These are phyloP conservation scores for Drechmeria coniospora DNA, from an alignment of 2,329 filamentous ascomycete genomes.

Conservation along the genomic window DNA sequence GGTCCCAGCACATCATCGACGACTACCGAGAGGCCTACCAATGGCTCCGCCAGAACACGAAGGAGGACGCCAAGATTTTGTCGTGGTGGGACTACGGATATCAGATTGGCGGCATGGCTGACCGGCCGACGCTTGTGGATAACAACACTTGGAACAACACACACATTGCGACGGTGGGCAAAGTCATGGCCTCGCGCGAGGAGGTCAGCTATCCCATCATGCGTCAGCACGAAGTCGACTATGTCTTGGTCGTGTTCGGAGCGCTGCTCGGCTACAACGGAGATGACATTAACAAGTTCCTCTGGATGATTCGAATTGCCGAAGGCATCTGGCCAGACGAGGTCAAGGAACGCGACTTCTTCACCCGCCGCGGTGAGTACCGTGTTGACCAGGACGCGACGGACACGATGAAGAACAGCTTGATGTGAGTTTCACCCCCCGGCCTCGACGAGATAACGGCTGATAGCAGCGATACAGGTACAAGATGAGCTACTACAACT, in stretches of 20 bases:
- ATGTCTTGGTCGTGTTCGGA: slow-evolving; percentile 94
- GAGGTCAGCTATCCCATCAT: slow-evolving; percentile 98
- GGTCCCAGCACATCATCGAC: slow-evolving; percentile 95
- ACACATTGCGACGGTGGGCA: slow-evolving; percentile 96
- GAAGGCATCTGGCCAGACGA: slow-evolving; percentile 99
- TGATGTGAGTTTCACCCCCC: slow-evolving; percentile 59
- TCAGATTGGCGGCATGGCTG: slow-evolving; percentile 98
- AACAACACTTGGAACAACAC: slow-evolving; percentile 99
- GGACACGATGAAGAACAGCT: slow-evolving; percentile 95
- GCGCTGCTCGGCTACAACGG: slow-evolving; percentile 93
- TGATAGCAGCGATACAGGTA: slow-evolving; percentile 46
- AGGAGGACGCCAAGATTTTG: slow-evolving; percentile 94
- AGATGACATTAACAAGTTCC: slow-evolving; percentile 98
- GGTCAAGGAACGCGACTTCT: slow-evolving; percentile 92
- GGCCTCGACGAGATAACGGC: background rate
- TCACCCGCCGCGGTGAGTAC: slow-evolving; percentile 88
- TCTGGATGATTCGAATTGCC: slow-evolving; percentile 99
- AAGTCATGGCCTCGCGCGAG: slow-evolving; percentile 94
- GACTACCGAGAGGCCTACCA: slow-evolving; percentile 99
- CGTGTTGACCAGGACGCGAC: slow-evolving; percentile 85
- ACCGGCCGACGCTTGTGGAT: slow-evolving; percentile 90
- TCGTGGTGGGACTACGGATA: slow-evolving; percentile 99
- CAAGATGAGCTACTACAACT: slow-evolving; percentile 99
- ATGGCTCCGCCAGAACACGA: slow-evolving; percentile 96
- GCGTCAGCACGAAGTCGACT: slow-evolving; percentile 96